Conservation (phyloP, 768 basidiomycete species). For the Kwoniella dendrophila region DNA sequence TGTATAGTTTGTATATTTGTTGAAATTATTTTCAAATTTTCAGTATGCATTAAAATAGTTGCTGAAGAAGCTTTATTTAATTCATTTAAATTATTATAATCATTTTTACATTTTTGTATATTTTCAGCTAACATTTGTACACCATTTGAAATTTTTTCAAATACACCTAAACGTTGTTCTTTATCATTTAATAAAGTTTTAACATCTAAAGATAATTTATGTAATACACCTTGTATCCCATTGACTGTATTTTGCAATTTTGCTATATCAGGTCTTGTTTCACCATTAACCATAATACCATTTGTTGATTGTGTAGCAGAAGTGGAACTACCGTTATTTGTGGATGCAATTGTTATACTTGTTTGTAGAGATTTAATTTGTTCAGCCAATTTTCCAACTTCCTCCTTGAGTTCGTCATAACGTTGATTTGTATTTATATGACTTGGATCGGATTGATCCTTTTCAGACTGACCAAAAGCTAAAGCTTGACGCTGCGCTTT, state of each 20-base stretch:
- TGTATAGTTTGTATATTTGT: not conserved
- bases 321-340: not conserved
- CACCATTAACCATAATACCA: not conserved
- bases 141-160: slow-evolving; percentile 7
- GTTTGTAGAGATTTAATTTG: not conserved
- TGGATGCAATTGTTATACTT: not conserved
- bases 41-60: not conserved
- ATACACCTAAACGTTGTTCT: not conserved
- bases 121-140: slow-evolving; percentile 1
- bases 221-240: not conserved
- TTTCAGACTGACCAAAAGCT: not conserved
- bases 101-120: slow-evolving; percentile 3
- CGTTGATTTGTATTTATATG: not conserved
- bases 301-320: not conserved
- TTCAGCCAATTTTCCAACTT: not conserved
- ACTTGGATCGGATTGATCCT: not conserved
- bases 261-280: not conserved
- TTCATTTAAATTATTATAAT: not conserved
- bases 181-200: slow-evolving; percentile 4
- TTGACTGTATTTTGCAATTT: not conserved
- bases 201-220: not conserved
- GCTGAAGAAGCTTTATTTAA: not conserved
- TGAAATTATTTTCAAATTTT: not conserved
- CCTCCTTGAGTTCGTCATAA: not conserved
- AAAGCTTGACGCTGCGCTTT: not conserved